Conservation (phyloP, 176 grass and related monocot species). For the Bonia amplexicaulis region DNA sequence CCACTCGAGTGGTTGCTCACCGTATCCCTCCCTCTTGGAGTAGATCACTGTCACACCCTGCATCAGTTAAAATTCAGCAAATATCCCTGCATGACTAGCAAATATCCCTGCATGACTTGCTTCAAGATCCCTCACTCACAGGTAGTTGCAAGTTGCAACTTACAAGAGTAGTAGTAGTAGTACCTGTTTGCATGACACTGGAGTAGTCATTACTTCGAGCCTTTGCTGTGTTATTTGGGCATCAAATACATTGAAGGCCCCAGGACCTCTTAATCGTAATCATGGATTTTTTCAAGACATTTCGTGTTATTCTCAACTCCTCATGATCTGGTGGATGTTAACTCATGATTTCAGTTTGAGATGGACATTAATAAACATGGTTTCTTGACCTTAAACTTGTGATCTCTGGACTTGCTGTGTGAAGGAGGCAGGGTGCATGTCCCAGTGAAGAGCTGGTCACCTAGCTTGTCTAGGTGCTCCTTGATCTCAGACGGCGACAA, state of each 20-base stretch:
- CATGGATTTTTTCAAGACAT: conserved; percentile 7
- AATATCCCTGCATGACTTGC: background rate
- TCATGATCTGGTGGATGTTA: background rate
- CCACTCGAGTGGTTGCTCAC: conserved; percentile 80
- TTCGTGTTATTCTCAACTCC: background rate
- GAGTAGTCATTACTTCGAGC: conserved; percentile 44
- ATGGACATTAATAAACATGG: background rate
- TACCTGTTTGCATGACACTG: conserved; percentile 76
- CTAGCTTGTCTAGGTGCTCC: conserved; percentile 71
- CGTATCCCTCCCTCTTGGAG: conserved; percentile 72
- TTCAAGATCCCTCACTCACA: background rate
- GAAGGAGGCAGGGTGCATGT: conserved; percentile 59
- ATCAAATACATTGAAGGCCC: conserved; percentile 87
- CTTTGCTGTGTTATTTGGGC: conserved; percentile 23
- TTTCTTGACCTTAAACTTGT: conserved; percentile 66
- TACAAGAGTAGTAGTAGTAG: background rate
- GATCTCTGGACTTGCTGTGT: conserved; percentile 51
- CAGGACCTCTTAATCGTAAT: conserved; percentile 40
- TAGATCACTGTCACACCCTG: conserved; percentile 84
- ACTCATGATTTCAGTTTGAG: background rate
- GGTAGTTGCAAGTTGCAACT: background rate
- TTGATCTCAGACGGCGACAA: conserved; percentile 67
- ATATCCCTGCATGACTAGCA: background rate
- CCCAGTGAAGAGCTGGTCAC: conserved; percentile 84
- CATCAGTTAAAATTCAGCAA: background rate